A percentile compares a stretch with the other conserved stretches of the same genome.
These are phyloP conservation scores for Phylloporus arenicola DNA, from an alignment of 768 basidiomycete species.

Conservation along the genomic window DNA sequence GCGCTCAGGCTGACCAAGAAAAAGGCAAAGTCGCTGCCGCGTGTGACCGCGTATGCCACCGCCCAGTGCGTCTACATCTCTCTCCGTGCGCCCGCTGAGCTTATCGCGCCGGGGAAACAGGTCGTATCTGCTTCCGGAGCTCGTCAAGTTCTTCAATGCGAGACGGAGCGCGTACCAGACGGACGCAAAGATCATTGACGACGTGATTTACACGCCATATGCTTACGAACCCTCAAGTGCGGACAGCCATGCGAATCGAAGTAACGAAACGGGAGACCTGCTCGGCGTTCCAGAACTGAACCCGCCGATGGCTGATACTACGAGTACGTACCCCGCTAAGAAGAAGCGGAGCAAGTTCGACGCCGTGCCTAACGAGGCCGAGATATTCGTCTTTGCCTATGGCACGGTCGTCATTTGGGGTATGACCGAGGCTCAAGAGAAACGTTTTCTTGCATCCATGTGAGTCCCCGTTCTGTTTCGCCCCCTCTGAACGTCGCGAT, in stretches of 20 bases:
- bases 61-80: conserved; percentile 52
- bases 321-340: conserved; percentile 32
- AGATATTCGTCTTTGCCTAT: conserved; percentile 91
- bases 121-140: conserved; percentile 82
- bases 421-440: conserved; percentile 92
- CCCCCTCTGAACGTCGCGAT: background rate
- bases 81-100: background rate
- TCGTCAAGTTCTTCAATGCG: conserved; percentile 87
- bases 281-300: conserved; percentile 71
- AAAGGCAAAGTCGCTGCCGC: conserved; percentile 84
- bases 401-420: conserved; percentile 98
- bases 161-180: conserved; percentile 79
- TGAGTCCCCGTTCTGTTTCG: conserved; percentile 35
- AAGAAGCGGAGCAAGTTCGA: conserved; percentile 64
- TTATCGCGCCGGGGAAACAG: conserved; percentile 34
- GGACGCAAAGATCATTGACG: conserved; percentile 83
- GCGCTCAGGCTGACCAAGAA: conserved; percentile 88
- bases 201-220: conserved; percentile 93
- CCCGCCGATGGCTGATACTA: conserved; percentile 22
- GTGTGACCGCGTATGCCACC: conserved; percentile 96
- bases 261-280: conserved; percentile 55
- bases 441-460: conserved; percentile 85
- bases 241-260: conserved; percentile 28
- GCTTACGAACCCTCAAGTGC: conserved; percentile 54
- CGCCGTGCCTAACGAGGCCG: conserved; percentile 63